Percentiles rank a stretch among this genome's conserved stretches.
Conservation (phyloP, 1,284 basidiomycete genomes). For the Moniliophthora roreri region DNA sequence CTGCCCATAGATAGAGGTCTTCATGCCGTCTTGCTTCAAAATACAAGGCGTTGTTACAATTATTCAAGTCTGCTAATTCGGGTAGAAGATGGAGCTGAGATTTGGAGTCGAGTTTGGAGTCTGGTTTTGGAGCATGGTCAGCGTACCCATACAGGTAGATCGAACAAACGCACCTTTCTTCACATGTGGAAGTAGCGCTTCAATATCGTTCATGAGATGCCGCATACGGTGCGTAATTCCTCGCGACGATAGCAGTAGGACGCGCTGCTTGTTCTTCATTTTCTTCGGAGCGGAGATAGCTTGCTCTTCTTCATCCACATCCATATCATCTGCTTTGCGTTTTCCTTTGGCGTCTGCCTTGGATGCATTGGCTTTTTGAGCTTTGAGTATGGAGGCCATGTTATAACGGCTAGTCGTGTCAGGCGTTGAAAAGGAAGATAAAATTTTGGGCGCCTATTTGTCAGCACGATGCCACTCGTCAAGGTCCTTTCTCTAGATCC, state of each 20-base stretch:
- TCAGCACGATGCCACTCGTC: too few species aligned
- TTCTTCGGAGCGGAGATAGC: conserved; percentile 43
- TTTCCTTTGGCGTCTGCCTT: conserved; percentile 56
- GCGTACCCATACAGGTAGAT: not conserved
- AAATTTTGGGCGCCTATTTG: too few species aligned
- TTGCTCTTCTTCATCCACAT: conserved; percentile 44
- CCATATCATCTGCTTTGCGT: conserved; percentile 64
- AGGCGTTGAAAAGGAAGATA: too few species aligned
- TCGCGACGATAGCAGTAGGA: conserved; percentile 89
- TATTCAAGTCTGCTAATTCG: conserved; percentile 96
- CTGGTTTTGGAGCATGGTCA: conserved; percentile 38
- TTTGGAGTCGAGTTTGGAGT: conserved; percentile 97
- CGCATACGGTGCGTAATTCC: conserved; percentile 97
- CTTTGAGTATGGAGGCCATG: conserved; percentile 72
- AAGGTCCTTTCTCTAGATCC: too few species aligned
- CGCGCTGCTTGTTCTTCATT: conserved; percentile 82
- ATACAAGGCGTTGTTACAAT: conserved; percentile 97
- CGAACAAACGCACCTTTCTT: conserved; percentile 80
- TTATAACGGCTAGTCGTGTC: not conserved
- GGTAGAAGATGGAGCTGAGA: conserved; percentile 93
- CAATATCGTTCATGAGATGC: conserved; percentile 95
- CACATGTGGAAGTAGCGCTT: conserved; percentile 88
- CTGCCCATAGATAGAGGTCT: conserved; percentile 96
- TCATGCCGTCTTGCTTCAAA: conserved; percentile 96
- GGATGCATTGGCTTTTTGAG: conserved; percentile 57